Conservation (phyloP, 345 rosid genomes). For the Hypericum perforatum region DNA sequence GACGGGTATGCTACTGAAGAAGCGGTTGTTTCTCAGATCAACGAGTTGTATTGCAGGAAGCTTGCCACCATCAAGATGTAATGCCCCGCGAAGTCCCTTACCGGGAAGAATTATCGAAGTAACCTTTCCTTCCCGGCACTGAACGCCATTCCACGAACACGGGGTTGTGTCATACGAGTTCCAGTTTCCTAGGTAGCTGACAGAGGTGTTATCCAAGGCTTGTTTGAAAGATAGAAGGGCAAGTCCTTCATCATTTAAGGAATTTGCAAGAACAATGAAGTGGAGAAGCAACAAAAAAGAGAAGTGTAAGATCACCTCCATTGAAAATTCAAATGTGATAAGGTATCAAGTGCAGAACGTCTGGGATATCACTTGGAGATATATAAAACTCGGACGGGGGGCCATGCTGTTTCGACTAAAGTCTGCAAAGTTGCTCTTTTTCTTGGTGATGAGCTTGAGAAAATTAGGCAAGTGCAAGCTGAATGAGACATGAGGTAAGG, state of each 20-base stretch:
- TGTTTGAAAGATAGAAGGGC: conserved; percentile 23
- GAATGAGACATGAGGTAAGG: no score
- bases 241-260: conserved; percentile 18
- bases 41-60: conserved; percentile 9
- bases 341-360: no score
- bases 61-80: conserved; percentile 15
- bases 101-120: conserved; percentile 11
- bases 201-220: conserved; percentile 5
- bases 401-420: no score
- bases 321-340: no score
- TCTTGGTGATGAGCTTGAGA: no score
- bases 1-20: conserved; percentile 13
- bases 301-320: no score
- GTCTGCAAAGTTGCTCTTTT: no score
- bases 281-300: neutral
- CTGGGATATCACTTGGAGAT: no score
- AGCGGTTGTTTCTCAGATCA: conserved; percentile 14
- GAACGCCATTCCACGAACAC: conserved; percentile 19
- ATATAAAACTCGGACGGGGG: no score
- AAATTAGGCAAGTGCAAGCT: no score
- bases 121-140: conserved; percentile 11
- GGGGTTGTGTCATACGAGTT: conserved; percentile 13
- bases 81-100: conserved; percentile 10
- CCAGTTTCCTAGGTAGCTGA: conserved; percentile 10
- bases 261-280: neutral